Evolutionary conservation across 768 basidiomycete species (phyloP), one percentile per base, ranked within the genome.

Genomic region (Amanita rimosa): DNA sequence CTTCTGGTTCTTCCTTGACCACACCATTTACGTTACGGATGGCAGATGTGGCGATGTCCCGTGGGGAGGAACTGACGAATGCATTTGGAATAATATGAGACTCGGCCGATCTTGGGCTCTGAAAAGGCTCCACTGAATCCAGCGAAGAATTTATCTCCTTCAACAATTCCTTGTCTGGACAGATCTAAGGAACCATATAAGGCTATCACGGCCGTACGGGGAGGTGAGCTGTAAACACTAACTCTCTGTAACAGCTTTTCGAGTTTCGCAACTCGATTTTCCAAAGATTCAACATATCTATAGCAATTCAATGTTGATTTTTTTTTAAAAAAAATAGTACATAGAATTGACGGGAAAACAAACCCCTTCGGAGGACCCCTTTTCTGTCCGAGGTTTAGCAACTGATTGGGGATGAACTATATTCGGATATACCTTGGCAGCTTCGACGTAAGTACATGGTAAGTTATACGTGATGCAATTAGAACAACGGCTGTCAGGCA

Each of bases 391-490:
- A 37, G 27, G 17, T 10, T 31, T 51, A 33, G 52, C 33, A 44
- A 39, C 37, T 1, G 9, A 48, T n/a, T 4, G 11, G 31, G 16
- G 49, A 56, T 27, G 17, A 44, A 22, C 31, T 2, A 43, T 44
- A 29, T 13, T 38, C 33, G 16, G 17, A 58, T 72, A 37, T 52
- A 81, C 81, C 73, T 82, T 83, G 21, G 80, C 81, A 1, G 78
- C 73, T 59, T 83, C 80, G 44, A 81, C 65, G 60, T 87, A 85
- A 0, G 78, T 80, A 64, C 84, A 87, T 4, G 81, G 76, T 35
- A 73, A 72, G 53, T 69, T 75, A 58, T 76, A 82, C 3, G 79
- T 69, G 22, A 75, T 67, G 58, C 83, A 85, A 61, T 84, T 84
- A 1, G 81, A 78, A 60, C 84, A 87, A 48, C 70, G 62, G 56